Evolutionary conservation across 1,284 basidiomycete species (phyloP).

Genomic region (Puccinia horiana): DNA sequence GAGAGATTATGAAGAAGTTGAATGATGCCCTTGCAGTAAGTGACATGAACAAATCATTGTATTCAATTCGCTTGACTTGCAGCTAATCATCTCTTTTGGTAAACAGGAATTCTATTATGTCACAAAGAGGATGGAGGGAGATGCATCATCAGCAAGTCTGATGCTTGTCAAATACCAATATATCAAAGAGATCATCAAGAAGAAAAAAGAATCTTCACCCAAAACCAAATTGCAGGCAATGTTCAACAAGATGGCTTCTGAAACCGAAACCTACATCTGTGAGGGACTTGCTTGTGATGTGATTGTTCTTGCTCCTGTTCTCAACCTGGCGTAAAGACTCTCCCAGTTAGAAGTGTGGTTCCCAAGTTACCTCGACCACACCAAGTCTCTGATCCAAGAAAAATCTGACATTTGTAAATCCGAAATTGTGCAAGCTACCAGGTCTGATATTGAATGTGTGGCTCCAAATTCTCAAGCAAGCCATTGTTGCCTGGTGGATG

Average conservation of each 20-base stretch:
- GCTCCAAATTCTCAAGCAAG: too few relatives aligned
- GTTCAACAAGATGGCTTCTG: background rate
- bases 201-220: too few relatives aligned
- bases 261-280: background rate
- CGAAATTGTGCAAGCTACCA: too few relatives aligned
- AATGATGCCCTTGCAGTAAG: background rate
- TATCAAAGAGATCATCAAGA: background rate
- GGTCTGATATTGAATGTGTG: too few relatives aligned
- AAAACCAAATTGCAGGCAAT: background rate
- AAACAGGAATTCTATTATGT: slow-evolving; percentile 1
- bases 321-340: background rate
- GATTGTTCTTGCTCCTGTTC: background rate
- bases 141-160: background rate
- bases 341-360: background rate
- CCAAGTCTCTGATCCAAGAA: too few relatives aligned
- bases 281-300: slow-evolving; percentile 2
- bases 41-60: too few relatives aligned
- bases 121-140: background rate
- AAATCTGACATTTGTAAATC: too few relatives aligned
- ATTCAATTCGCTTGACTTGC: too few relatives aligned
- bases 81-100: too few relatives aligned
- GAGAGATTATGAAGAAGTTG: background rate
- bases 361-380: too few relatives aligned
- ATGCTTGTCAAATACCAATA: background rate
- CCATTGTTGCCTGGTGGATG: too few relatives aligned